phyloP scores from a whole-genome alignment of 2,329 filamentous ascomycete species.

The Huntiella bhutanensis region DNA sequence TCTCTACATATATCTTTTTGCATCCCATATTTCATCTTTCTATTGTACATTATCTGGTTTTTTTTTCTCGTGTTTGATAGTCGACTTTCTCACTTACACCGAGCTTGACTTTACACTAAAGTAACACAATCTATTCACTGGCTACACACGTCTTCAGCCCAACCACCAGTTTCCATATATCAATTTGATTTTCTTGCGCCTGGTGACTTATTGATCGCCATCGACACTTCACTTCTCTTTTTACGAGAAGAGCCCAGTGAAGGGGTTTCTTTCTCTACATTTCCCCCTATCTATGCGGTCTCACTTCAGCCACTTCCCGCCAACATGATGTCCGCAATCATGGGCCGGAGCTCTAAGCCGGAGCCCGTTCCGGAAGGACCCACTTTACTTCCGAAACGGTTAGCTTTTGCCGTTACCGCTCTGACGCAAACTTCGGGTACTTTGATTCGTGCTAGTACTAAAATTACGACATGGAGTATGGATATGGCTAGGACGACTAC shows the following conservation, averaged over 20 bases:
- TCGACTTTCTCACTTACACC: too few relatives aligned
- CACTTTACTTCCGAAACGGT: slow-evolving; percentile 36
- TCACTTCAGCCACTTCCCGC: too few relatives aligned
- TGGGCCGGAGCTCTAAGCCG: background rate
- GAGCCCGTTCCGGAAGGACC: slow-evolving; percentile 5
- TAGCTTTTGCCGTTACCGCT: slow-evolving; percentile 41
- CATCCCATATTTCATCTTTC: background rate
- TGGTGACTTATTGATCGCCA: too few relatives aligned
- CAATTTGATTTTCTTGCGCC: too few relatives aligned
- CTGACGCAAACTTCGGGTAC: slow-evolving; percentile 41
- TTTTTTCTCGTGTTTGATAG: background rate
- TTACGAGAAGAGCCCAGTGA: too few relatives aligned
- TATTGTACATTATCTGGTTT: background rate
- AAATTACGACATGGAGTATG: slow-evolving; percentile 32
- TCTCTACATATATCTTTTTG: background rate
- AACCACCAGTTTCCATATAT: background rate
- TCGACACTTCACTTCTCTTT: too few relatives aligned
- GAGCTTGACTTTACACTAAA: background rate
- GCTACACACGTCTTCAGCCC: slow-evolving; percentile 3
- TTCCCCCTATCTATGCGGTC: too few relatives aligned
- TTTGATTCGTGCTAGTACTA: slow-evolving; percentile 32
- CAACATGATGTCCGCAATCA: background rate
- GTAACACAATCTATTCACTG: background rate
- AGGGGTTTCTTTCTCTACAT: too few relatives aligned
- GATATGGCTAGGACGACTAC: slow-evolving; percentile 36